Percentiles rank a stretch among this genome's conserved stretches.
phyloP scores from a whole-genome alignment of 2,329 filamentous ascomycete genomes.

The Akanthomyces muscarius region DNA sequence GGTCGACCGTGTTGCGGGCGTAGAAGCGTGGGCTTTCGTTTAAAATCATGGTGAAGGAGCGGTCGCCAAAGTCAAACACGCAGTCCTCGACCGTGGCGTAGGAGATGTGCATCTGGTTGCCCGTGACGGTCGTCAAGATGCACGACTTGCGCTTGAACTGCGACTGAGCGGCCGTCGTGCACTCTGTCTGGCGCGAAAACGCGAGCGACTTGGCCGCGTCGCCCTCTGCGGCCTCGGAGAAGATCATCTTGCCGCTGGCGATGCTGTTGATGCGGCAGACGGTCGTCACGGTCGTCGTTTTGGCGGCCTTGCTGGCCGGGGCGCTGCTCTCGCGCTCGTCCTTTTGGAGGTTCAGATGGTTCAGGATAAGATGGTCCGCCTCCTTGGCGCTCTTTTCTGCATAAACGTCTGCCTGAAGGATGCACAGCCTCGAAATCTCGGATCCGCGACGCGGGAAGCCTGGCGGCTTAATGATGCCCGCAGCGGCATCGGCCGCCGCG shows the following conservation, averaged over 20 bases:
- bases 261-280: conserved; percentile 24
- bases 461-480: neutral
- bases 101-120: conserved; percentile 42
- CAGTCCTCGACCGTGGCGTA: conserved; percentile 46
- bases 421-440: conserved; percentile 28
- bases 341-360: conserved; percentile 24
- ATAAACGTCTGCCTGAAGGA: conserved; percentile 29
- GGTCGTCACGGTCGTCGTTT: conserved; percentile 15
- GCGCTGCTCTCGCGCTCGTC: conserved; percentile 23
- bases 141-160: conserved; percentile 43
- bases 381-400: conserved; percentile 33
- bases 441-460: neutral
- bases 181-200: conserved; percentile 41
- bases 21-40: conserved; percentile 50
- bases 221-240: conserved; percentile 21
- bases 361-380: conserved; percentile 24
- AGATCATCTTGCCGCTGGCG: conserved; percentile 48
- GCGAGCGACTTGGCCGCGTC: conserved; percentile 28
- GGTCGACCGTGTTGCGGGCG: conserved; percentile 18
- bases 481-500: neutral
- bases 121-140: conserved; percentile 32
- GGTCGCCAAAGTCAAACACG: conserved; percentile 33
- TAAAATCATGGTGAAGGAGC: conserved; percentile 48
- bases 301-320: neutral
- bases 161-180: conserved; percentile 31